These are phyloP conservation scores for Beverwykella pulmonaria DNA, from an alignment of 495 filamentous ascomycete species.

Conservation along the genomic window DNA sequence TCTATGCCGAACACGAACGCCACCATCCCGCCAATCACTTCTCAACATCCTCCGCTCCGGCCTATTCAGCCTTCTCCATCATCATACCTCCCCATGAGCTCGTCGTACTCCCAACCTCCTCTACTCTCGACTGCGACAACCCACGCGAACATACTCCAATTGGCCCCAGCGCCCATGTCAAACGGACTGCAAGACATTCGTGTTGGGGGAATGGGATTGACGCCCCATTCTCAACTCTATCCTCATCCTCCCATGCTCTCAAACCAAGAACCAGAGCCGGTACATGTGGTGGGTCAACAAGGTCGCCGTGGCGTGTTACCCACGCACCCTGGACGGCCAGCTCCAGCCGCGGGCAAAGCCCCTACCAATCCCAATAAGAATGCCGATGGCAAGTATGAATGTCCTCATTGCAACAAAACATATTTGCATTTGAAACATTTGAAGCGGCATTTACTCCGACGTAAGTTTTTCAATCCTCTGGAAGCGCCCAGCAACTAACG, in stretches of 20 bases:
- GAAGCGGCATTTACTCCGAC: slow-evolving; percentile 90
- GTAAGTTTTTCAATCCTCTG: slow-evolving; percentile 62
- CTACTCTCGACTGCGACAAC: slow-evolving; percentile 21
- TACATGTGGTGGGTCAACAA: slow-evolving; percentile 90
- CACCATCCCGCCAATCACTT: slow-evolving; percentile 27
- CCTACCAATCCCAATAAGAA: slow-evolving; percentile 86
- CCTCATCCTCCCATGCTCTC: slow-evolving; percentile 29
- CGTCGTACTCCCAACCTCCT: slow-evolving; percentile 29
- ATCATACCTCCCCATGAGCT: slow-evolving; percentile 17
- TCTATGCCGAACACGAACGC: slow-evolving; percentile 25
- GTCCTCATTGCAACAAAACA: slow-evolving; percentile 94
- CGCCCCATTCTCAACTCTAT: slow-evolving; percentile 30
- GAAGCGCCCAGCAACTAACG: slow-evolving; percentile 28
- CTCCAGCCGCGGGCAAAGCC: slow-evolving; percentile 70
- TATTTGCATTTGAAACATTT: slow-evolving; percentile 97
- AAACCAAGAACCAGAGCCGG: slow-evolving; percentile 61
- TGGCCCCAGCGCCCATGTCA: slow-evolving; percentile 24
- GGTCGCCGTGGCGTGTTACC: slow-evolving; percentile 85
- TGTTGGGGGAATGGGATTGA: slow-evolving; percentile 25
- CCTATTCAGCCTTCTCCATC: slow-evolving; percentile 38
- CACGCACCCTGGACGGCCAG: slow-evolving; percentile 81
- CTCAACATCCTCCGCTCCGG: slow-evolving; percentile 35
- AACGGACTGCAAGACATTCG: slow-evolving; percentile 31
- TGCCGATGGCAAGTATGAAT: slow-evolving; percentile 94
- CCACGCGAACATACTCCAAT: slow-evolving; percentile 30